These are phyloP conservation scores for Curvularia spicifera DNA, from an alignment of 2,329 filamentous ascomycete genomes.

Conservation along the genomic window DNA sequence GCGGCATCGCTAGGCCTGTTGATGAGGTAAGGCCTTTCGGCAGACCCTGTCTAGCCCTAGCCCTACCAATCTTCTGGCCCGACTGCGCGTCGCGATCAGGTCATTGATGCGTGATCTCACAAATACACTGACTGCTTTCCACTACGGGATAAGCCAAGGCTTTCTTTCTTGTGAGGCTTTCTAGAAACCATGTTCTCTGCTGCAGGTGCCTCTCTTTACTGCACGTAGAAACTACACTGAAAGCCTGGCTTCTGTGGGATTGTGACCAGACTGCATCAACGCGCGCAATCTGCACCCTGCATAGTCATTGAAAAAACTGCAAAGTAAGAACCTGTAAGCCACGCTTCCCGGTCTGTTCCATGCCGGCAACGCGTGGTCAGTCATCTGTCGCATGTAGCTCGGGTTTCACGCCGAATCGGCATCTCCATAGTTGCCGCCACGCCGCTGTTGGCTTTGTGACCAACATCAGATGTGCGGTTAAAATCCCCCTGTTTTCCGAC, in stretches of 20 bases:
- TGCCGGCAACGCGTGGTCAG: conserved; percentile 17
- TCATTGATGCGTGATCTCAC: conserved; percentile 27
- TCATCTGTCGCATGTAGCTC: conserved; percentile 26
- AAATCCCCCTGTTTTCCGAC: background rate
- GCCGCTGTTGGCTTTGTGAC: conserved; percentile 6
- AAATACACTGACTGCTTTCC: background rate
- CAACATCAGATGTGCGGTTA: background rate
- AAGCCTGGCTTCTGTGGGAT: background rate
- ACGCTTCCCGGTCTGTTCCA: conserved; percentile 17
- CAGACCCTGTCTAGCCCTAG: conserved; percentile 28
- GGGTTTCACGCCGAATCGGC: conserved; percentile 34
- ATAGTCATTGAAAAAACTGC: conserved; percentile 13
- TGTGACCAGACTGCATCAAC: background rate
- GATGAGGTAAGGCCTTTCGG: conserved; percentile 38
- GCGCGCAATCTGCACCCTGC: conserved; percentile 5
- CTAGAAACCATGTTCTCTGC: background rate
- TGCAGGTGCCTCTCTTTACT: background rate
- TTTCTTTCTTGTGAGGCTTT: background rate
- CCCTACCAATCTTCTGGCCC: conserved; percentile 13
- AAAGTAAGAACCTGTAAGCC: conserved; percentile 25
- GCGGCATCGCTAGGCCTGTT: conserved; percentile 31
- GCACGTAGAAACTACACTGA: background rate
- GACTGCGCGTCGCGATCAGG: conserved; percentile 24
- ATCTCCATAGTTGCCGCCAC: conserved; percentile 32
- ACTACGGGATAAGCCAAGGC: background rate